Base-by-base conservation (phyloP, 176 grass and related monocot genomes). In the Phoenix roebelenii region DNA sequence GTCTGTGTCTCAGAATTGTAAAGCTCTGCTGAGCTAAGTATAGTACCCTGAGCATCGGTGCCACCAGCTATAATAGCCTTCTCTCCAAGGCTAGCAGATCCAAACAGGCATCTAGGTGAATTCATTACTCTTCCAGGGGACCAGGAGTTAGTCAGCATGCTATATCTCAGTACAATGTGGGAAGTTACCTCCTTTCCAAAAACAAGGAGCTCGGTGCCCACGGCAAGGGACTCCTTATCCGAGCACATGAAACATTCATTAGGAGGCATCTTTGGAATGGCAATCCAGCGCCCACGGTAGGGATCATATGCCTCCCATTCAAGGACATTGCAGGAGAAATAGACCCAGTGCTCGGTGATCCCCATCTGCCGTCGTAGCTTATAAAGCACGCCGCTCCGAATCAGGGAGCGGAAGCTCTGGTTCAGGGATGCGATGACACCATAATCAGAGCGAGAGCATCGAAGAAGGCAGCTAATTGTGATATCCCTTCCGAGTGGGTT, bases 191-290 rank as follows among this genome's bases (percentile, higher is more conserved):
- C 64, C 48, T 53, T 66, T 53, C 64, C 64, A 14, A 66, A 66
- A 9, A 66, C 50, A 54, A 66, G 64, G 23, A 66, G 64, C 24
- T 66, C 49, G 15, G 64, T 66, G 25, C 64, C 64, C 50, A 66
- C 64, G 0, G 64, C 64, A 28, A 66, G 64, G 63, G 64, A 66
- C 24, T 66, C 64, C 64, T 66, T 66, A 29, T 66, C 64, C 7
- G 64, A 53, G 64, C 64, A 66, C 64, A 66, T 66, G 64, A 66
- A 66, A 50, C 64, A 53, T 24, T 66, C 64, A 15, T 49, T 54
- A 10, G 50, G 63, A n/a, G 64, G 64, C 64, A 66, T 66, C 50
- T 66, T 66, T 18, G 64, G 64, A 66, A 66, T 50, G 23, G 22
- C 29, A 29, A 66, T 66, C 64, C 64, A 66, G 50, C 64, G 50